These are phyloP conservation scores for Aspergillus sergii DNA, from an alignment of 2,329 filamentous ascomycete genomes.

Conservation along the genomic window DNA sequence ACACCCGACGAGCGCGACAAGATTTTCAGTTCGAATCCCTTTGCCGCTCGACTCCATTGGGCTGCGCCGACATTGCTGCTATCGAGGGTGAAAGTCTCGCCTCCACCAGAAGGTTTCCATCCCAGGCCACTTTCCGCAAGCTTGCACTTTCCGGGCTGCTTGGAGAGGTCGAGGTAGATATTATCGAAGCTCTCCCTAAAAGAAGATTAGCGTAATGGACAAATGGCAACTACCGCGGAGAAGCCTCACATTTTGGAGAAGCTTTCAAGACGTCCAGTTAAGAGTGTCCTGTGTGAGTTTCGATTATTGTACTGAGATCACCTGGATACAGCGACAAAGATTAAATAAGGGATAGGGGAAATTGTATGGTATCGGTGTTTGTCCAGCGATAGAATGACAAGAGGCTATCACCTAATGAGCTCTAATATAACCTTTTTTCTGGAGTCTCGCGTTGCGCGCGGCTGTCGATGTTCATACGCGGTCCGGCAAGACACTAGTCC, in stretches of 20 bases:
- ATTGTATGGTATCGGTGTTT: background rate
- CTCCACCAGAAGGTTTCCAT: slow-evolving; percentile 87
- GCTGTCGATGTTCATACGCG: slow-evolving; percentile 15
- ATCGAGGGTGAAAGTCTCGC: slow-evolving; percentile 92
- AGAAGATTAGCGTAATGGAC: slow-evolving; percentile 13
- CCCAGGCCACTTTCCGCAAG: slow-evolving; percentile 93
- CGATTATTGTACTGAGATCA: background rate
- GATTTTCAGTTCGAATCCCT: slow-evolving; percentile 92
- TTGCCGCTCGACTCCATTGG: slow-evolving; percentile 92
- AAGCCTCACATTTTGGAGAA: slow-evolving; percentile 39
- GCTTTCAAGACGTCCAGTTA: slow-evolving; percentile 15
- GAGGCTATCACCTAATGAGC: slow-evolving; percentile 13
- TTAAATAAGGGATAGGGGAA: background rate
- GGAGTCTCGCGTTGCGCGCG: slow-evolving; percentile 29
- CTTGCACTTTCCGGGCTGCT: slow-evolving; percentile 87
- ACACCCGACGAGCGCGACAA: slow-evolving; percentile 80
- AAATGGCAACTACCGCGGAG: slow-evolving; percentile 1
- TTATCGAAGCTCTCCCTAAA: slow-evolving; percentile 89
- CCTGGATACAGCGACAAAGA: slow-evolving; percentile 1
- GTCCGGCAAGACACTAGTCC: slow-evolving; percentile 15
- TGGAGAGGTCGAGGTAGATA: slow-evolving; percentile 94
- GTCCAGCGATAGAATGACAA: background rate
- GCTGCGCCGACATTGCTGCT: slow-evolving; percentile 80
- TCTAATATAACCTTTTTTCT: slow-evolving; percentile 24
- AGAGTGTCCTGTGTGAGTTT: background rate